Base-by-base conservation (phyloP, 1,139 yeast species). In the Suzukiozyma palmioleophila region DNA sequence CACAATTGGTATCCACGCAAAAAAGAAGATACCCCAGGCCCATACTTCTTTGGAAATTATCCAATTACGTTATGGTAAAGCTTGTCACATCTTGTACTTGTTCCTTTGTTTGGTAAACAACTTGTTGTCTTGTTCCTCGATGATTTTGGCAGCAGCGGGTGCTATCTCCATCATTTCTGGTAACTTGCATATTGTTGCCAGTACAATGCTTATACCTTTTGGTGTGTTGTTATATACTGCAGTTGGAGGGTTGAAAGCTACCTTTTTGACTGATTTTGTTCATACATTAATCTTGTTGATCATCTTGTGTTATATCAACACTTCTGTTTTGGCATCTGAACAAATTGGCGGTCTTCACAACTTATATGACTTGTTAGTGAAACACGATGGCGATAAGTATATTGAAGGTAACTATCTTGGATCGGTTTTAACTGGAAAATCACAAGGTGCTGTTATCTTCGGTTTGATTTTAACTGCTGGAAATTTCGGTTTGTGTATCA, bases 241-340 rank as follows among this genome's bases (percentile, higher is more conserved):
- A n/a, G 60, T 64, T 41, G 73, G 72, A 18, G 73, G 73, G 2
- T 56, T 68, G 41, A 65, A 63, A 43, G 66, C 73, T 11, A 67
- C 73, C 2, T 67, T 66, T 40, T 56, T 64, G 34, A 64, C 69
- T 16, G 69, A 64, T 44, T 64, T 52, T 42, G 60, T 60, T 7
- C 69, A 64, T 38, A 51, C 69, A n/a, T 52, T 66, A 43, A 48
- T 69, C 40, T 48, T 66, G 42, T 43, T 67, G 42, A 50, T 66
- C 36, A 44, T 66, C 37, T 43, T 64, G 38, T 43, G 64, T 43
- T 53, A 54, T 44, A 41, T 64, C 11, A 49, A 51, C 32, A 61
- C 69, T 2, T 49, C 65, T 0, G 57, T 60, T 8, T 43, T 63
- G 13, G 30, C 53, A 2, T 52, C 60, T 8, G 54, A 53, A 1